Percentiles rank a stretch among this genome's conserved stretches.
phyloP scores from a whole-genome alignment of 768 basidiomycete genomes.

The Clitopilus hobsonii region DNA sequence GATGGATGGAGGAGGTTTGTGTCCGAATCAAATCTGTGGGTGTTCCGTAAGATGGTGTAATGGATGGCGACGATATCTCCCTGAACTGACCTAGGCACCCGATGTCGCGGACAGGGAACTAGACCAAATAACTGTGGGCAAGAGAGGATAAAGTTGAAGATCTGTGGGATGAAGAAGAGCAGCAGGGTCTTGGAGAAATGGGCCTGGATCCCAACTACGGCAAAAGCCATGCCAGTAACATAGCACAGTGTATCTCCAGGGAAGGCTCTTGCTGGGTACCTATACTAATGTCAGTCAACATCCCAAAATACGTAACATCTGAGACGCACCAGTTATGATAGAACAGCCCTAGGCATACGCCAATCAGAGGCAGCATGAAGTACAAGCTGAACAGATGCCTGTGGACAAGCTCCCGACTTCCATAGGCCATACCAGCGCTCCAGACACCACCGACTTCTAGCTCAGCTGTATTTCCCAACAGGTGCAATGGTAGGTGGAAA shows the following conservation, averaged over 20 bases:
- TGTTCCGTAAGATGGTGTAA: slow-evolving; percentile 1
- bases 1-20: slow-evolving; percentile 82
- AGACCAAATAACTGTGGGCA: slow-evolving; percentile 93
- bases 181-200: slow-evolving; percentile 97
- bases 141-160: slow-evolving; percentile 95
- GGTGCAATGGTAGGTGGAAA: slow-evolving; percentile 67
- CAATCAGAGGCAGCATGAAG: slow-evolving; percentile 94
- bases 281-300: slow-evolving; percentile 22
- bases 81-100: slow-evolving; percentile 81
- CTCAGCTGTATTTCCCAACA: slow-evolving; percentile 61
- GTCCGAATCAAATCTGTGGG: slow-evolving; percentile 62
- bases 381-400: slow-evolving; percentile 95
- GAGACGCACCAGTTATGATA: slow-evolving; percentile 89
- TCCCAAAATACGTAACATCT: background rate
- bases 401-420: slow-evolving; percentile 82
- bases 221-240: slow-evolving; percentile 97
- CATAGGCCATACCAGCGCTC: slow-evolving; percentile 82
- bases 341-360: slow-evolving; percentile 84
- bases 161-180: slow-evolving; percentile 95
- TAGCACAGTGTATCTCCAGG: slow-evolving; percentile 98
- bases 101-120: slow-evolving; percentile 91
- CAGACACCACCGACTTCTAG: slow-evolving; percentile 75
- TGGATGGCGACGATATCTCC: background rate
- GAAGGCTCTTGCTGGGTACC: slow-evolving; percentile 95
- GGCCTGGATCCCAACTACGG: slow-evolving; percentile 94